These are phyloP conservation scores for Alternaria sp. DNA, from an alignment of 2,329 filamentous ascomycete genomes.

Conservation along the genomic window DNA sequence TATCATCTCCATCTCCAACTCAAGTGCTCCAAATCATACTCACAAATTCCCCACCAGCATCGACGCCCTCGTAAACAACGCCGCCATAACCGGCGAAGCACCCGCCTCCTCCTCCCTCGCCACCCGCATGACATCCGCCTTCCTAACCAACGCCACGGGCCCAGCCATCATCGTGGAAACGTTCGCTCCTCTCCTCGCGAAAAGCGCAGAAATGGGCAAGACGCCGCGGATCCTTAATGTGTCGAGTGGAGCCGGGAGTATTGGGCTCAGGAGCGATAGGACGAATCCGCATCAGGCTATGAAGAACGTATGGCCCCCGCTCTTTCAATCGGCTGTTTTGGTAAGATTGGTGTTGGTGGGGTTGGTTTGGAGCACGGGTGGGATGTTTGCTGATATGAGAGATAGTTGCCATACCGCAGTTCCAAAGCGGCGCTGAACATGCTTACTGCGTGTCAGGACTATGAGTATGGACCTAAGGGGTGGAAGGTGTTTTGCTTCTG, in stretches of 20 bases:
- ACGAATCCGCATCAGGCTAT: constrained; percentile 23
- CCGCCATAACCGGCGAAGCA: constrained; percentile 30
- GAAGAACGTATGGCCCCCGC: background rate
- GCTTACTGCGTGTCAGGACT: constrained; percentile 39
- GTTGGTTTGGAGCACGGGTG: background rate
- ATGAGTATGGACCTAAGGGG: constrained; percentile 32
- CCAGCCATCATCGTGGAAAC: constrained; percentile 11
- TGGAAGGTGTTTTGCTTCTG: constrained; percentile 45
- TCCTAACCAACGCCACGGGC: constrained; percentile 32
- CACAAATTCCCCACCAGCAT: constrained; percentile 13
- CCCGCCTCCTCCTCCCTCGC: background rate
- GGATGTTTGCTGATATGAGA: background rate
- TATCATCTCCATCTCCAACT: no score
- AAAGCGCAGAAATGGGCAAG: constrained; percentile 12
- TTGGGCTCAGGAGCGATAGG: constrained; percentile 31
- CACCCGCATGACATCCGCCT: constrained; percentile 26
- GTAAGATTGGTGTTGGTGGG: background rate
- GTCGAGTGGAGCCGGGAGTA: constrained; percentile 37
- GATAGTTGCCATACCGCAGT: constrained; percentile 32
- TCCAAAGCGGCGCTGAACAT: constrained; percentile 49
- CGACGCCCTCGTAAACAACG: constrained; percentile 49
- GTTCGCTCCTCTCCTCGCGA: constrained; percentile 20
- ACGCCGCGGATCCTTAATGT: constrained; percentile 42
- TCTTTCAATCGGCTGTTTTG: background rate
- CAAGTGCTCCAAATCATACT: no score